Evolutionary conservation across 495 filamentous ascomycete genomes (phyloP), one percentile per base, ranked within the genome.

Genomic region (Evernia prunastri): DNA sequence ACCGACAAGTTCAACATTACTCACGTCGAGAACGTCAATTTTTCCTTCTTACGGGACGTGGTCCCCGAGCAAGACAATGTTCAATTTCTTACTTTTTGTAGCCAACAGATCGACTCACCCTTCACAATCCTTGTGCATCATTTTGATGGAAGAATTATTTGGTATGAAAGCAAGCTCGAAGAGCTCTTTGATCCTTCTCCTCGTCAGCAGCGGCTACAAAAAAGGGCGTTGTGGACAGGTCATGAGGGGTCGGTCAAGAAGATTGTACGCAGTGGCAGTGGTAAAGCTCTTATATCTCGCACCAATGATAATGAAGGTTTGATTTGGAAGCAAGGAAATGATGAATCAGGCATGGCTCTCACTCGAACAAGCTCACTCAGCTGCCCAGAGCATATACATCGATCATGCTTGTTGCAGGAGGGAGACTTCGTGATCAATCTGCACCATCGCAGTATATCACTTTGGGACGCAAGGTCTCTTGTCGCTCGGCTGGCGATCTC

Each of bases 1-100:
- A 80, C 85, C 45, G 86, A 88, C 71, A 84, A 92, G 35, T 96
- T 96, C 78, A 96, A 96, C 68, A 85, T 97, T 69, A 86, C 91
- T 9, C 89, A 96, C 72, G 85, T 90, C 29, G 86, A 90, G 66
- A 81, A 87, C 9, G 72, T 89, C 60, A 79, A 85, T 58, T 78
- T 95, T 42, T 82, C 84, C 33, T 87, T 96, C 66, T 74, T 84
- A 58, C 75, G 75, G n/a, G 75, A 73, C 10, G 61, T 76, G 9
- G 66, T 71, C 4, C 67, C 70, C 0, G 67, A 78, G 17, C 79
- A 83, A 18, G 78, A 84, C 63, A 84, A 93, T 75, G 82, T 88
- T 18, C 89, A 88, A 68, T 84, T 93, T 56, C 80, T 86, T 67
- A 84, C 81, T 56, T 96, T 95, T 71, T 89, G 86, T 39, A 78